These are phyloP conservation scores for Phlyctochytrium planicorne DNA, from an alignment of 192 early-diverging fungal genomes.

Conservation along the genomic window DNA sequence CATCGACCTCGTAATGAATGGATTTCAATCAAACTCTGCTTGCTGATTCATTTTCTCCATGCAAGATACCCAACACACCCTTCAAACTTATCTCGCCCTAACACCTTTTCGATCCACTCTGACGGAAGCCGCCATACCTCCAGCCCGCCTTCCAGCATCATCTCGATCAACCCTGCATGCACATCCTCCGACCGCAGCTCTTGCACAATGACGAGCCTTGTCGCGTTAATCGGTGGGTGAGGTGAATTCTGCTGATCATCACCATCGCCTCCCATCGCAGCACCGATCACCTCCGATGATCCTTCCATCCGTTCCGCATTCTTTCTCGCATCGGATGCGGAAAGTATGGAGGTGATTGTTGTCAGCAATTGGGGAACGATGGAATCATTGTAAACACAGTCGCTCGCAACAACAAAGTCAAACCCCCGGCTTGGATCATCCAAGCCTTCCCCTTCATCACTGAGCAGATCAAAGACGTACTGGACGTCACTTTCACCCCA, in stretches of 20 bases:
- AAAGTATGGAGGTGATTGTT: not conserved
- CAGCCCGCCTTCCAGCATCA: not conserved
- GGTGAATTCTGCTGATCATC: conserved; percentile 1
- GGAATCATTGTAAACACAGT: conserved; percentile 5
- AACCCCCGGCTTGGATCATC: not conserved
- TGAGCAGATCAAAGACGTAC: not conserved
- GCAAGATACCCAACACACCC: not conserved
- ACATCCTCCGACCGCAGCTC: conserved; percentile 1
- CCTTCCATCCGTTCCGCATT: not conserved
- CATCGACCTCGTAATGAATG: too few species aligned
- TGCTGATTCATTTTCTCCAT: not conserved
- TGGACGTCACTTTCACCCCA: not conserved
- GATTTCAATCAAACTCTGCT: too few species aligned
- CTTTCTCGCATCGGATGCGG: not conserved
- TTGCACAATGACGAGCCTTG: not conserved
- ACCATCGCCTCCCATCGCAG: not conserved
- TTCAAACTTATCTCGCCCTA: too few species aligned
- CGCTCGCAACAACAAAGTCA: not conserved
- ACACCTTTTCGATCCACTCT: not conserved
- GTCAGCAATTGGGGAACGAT: not conserved
- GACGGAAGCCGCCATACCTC: not conserved
- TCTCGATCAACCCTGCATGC: conserved; percentile 1
- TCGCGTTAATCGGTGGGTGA: not conserved
- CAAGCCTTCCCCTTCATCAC: not conserved
- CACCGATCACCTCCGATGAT: not conserved